Evolutionary conservation across 371 early-diverging fungal species (phyloP).

Genomic region (Apophysomyces trapeziformis): DNA sequence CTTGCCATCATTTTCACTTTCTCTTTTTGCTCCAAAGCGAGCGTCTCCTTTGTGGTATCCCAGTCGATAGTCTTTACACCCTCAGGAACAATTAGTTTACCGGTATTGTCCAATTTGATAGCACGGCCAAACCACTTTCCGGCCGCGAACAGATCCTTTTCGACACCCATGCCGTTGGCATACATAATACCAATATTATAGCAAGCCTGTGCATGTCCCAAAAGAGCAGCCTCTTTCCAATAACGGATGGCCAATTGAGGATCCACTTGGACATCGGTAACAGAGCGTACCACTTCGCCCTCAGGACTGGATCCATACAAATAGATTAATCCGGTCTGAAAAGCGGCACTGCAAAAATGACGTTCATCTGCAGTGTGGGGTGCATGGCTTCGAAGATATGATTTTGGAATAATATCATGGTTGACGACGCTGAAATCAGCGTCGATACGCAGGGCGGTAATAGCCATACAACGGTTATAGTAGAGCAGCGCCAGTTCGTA

Average conservation of each 20-base stretch:
- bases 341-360: conserved; percentile 52
- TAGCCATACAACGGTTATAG: conserved; percentile 52
- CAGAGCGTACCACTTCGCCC: conserved; percentile 42
- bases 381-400: conserved; percentile 38
- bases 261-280: conserved; percentile 37
- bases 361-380: conserved; percentile 50
- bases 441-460: conserved; percentile 50
- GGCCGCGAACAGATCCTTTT: conserved; percentile 39
- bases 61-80: conserved; percentile 46
- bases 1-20: conserved; percentile 12
- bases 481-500: conserved; percentile 48
- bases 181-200: conserved; percentile 53
- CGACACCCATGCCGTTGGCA: conserved; percentile 52
- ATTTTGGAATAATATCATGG: conserved; percentile 33
- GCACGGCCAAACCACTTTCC: conserved; percentile 59
- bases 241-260: conserved; percentile 49
- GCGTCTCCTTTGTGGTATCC: conserved; percentile 38
- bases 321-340: conserved; percentile 54
- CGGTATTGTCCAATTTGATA: conserved; percentile 45
- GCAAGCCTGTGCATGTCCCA: conserved; percentile 56
- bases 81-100: conserved; percentile 42
- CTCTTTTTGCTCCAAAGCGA: conserved; percentile 9
- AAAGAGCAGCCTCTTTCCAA: conserved; percentile 51
- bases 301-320: conserved; percentile 48
- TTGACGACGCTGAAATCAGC: conserved; percentile 44